A percentile compares a stretch with the other conserved stretches of the same genome.
Evolutionary conservation across 2,329 filamentous ascomycete species (phyloP).

Genomic region (Verticillium isaacii): DNA sequence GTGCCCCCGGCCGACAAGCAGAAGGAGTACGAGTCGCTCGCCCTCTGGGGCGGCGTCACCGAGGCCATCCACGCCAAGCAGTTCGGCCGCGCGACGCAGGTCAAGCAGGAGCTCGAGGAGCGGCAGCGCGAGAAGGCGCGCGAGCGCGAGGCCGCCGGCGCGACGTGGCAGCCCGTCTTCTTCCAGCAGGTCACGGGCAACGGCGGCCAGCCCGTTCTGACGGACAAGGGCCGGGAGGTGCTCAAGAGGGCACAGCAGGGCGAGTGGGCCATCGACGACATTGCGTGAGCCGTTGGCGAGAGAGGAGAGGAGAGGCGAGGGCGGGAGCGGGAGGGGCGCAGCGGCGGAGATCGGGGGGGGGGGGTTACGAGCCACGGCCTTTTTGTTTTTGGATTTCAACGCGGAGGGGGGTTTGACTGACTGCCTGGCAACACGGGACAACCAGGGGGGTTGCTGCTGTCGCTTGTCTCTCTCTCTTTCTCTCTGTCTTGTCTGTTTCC

Average conservation of each 20-base stretch:
- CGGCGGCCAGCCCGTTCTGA: slow-evolving; percentile 50
- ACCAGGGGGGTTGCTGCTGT: not conserved
- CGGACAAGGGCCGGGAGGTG: slow-evolving; percentile 46
- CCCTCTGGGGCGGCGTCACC: slow-evolving; percentile 84
- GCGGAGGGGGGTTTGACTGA: no score
- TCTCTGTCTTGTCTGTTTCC: not conserved
- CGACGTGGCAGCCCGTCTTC: slow-evolving; percentile 81
- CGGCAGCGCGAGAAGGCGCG: slow-evolving; percentile 79
- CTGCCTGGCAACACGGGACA: no score
- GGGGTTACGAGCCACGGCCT: not conserved
- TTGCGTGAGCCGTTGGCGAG: slow-evolving; percentile 24
- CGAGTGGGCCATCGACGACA: slow-evolving; percentile 45
- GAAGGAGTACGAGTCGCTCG: slow-evolving; percentile 82
- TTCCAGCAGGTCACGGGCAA: slow-evolving; percentile 62
- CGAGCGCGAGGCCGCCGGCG: slow-evolving; percentile 65
- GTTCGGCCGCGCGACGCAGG: slow-evolving; percentile 74
- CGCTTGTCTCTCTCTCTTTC: no score
- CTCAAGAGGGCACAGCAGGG: slow-evolving; percentile 47
- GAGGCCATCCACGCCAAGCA: slow-evolving; percentile 79
- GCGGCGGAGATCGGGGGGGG: not conserved
- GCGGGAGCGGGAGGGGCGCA: not conserved
- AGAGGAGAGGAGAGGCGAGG: not conserved
- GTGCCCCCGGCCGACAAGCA: slow-evolving; percentile 75
- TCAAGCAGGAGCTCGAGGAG: slow-evolving; percentile 92
- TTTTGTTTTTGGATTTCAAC: not conserved